Evolutionary conservation across 2,329 filamentous ascomycete genomes (phyloP).

Genomic region (Boeremia exigua): DNA sequence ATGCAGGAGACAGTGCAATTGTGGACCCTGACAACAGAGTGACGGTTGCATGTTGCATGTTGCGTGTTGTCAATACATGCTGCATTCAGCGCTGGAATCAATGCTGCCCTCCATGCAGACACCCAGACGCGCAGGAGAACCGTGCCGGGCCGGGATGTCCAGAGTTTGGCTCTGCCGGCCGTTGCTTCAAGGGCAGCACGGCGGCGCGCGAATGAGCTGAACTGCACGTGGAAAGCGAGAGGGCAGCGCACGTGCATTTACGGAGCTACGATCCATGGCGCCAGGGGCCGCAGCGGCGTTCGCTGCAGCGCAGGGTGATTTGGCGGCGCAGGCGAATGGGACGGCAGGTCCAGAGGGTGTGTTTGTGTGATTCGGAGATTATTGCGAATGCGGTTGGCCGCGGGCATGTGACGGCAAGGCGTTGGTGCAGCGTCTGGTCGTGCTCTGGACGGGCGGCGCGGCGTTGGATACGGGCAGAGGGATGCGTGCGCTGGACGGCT

Average conservation of each 20-base stretch:
- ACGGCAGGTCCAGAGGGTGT: constrained; percentile 9
- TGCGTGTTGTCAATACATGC: too few species aligned
- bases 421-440: neutral
- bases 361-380: constrained; percentile 34
- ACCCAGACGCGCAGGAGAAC: too few species aligned
- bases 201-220: neutral
- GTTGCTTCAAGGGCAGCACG: too few species aligned
- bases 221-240: neutral
- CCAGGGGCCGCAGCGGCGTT: constrained; percentile 2
- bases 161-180: too few species aligned
- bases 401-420: neutral
- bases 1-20: too few species aligned
- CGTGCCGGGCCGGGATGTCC: too few species aligned
- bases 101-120: too few species aligned
- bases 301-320: constrained; percentile 13
- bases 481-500: too few species aligned
- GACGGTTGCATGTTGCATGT: too few species aligned
- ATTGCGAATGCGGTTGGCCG: constrained; percentile 12
- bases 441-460: neutral
- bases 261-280: neutral
- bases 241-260: constrained; percentile 5
- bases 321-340: constrained; percentile 15
- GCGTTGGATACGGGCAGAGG: too few species aligned
- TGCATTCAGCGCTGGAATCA: too few species aligned
- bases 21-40: too few species aligned